These are phyloP conservation scores for Fusarium humuli DNA, from an alignment of 2,329 filamentous ascomycete species.

Conservation along the genomic window DNA sequence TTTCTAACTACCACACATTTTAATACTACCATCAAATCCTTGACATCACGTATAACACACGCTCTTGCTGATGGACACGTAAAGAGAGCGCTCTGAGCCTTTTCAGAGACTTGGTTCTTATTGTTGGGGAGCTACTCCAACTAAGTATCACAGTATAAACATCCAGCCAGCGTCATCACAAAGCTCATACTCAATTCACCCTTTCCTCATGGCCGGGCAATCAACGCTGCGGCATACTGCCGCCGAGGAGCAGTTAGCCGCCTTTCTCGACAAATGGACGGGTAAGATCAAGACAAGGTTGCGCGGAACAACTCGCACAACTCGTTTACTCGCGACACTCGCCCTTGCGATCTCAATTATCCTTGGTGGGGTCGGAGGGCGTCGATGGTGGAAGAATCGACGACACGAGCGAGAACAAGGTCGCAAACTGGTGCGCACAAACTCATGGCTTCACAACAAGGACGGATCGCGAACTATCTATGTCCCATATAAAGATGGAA, in stretches of 20 bases:
- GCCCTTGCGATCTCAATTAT: constrained; percentile 83
- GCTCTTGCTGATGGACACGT: constrained; percentile 38
- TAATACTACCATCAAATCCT: not conserved
- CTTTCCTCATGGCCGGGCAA: constrained; percentile 80
- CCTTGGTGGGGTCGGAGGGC: constrained; percentile 80
- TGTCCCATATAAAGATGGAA: constrained; percentile 89
- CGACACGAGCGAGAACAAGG: constrained; percentile 86
- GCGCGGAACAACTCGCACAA: constrained; percentile 74
- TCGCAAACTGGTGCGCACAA: constrained; percentile 83
- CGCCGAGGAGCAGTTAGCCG: constrained; percentile 74
- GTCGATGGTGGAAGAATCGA: constrained; percentile 78
- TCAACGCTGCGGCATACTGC: constrained; percentile 79
- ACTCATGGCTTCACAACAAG: constrained; percentile 93
- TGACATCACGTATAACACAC: constrained; percentile 2
- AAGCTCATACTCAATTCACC: constrained; percentile 2
- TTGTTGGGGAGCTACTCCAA: constrained; percentile 41
- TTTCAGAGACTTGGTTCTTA: constrained; percentile 28
- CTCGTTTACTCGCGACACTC: constrained; percentile 80
- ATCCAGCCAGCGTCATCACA: constrained; percentile 29
- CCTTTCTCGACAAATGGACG: constrained; percentile 71
- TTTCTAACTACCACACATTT: constrained; percentile 12
- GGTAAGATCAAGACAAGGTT: constrained; percentile 65
- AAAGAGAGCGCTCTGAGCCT: constrained; percentile 29
- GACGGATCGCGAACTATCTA: constrained; percentile 96
- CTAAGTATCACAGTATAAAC: not conserved